Base-by-base conservation (phyloP, 1,284 basidiomycete species). In the Ceratobasidium sp. region DNA sequence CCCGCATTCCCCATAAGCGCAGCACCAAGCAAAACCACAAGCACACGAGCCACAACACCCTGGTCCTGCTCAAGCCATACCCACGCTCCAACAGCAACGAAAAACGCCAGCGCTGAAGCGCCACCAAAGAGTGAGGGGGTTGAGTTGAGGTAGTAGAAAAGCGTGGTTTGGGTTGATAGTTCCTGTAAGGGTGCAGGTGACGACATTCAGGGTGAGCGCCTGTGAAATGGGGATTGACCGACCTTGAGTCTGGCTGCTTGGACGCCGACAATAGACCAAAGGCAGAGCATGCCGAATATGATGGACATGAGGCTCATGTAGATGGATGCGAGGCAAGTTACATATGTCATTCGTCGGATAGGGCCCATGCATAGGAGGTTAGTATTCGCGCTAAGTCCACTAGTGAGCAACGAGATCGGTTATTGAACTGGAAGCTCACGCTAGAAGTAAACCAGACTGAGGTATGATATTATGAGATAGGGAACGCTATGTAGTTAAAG, bases 51-150 rank as follows among this genome's bases (percentile, higher is more conserved):
- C 21, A 26, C 46, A 14, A 47, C 32, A 21, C 73, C 61, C 46
- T 61, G 59, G 7, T 71, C 46, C 38, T 50, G 58, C 28, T 74
- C 73, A 7, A 74, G 41, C 57, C 64, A 69, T 7, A 69, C 66
- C 73, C 73, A 74, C 35, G 73, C 64, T 41, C 73, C 73, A 47
- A 74, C 67, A 0, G 73, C 67, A 21, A 74, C 73, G 47, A 74
- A 74, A 26, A 74, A 74, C 21, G 73, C 66, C 18, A 74, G 58
- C 6, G 73, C 67, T n/a, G 73, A 47, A 3, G 58, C 67, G 18
- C 73, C 73, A 16, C 73, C 73, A 35, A 69, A 74, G 43, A 74
- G 58, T 13, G 66, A 74, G 11, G 73, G 73, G 16, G 66, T 61
- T 54, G 73, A 74, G 43, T 70, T 70, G 23, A 74, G 67, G 7